A percentile compares a stretch with the other conserved stretches of the same genome.
Evolutionary conservation across 164 flowering plant species (phyloP).

Genomic region (Tetrastigma voinierianum): DNA sequence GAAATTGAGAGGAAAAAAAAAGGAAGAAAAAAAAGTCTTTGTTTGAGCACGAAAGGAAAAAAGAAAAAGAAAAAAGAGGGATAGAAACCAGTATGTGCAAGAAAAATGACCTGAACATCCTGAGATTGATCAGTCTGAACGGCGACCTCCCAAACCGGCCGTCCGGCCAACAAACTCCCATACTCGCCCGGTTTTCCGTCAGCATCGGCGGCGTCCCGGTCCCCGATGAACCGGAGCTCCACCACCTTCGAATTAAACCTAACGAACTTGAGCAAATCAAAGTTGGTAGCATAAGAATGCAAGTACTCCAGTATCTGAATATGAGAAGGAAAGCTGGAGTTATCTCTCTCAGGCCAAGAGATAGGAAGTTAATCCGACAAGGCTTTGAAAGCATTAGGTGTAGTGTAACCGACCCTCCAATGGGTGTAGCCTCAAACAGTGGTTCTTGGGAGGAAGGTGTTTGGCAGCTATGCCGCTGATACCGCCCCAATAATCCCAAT

Average conservation of each 20-base stretch:
- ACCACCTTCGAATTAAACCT: conserved; percentile 81
- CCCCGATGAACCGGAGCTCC: conserved; percentile 53
- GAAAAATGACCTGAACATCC: conserved; percentile 46
- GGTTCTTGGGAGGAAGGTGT: conserved; percentile 65
- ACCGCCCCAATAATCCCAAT: conserved; percentile 89
- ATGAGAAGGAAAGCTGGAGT: conserved; percentile 61
- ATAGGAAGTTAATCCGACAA: conserved; percentile 79
- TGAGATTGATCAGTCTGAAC: conserved; percentile 49
- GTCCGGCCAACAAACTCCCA: conserved; percentile 47
- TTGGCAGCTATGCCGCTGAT: conserved; percentile 91
- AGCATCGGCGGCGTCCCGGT: conserved; percentile 12
- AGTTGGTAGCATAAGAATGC: conserved; percentile 64
- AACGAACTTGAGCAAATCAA: conserved; percentile 60
- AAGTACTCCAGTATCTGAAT: conserved; percentile 72
- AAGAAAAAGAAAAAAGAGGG: conserved; percentile 6
- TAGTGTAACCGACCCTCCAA: too few relatives aligned
- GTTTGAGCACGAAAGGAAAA: background rate
- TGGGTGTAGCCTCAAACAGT: conserved; percentile 72
- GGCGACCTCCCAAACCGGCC: conserved; percentile 82
- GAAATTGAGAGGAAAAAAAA: background rate
- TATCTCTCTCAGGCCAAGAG: conserved; percentile 80
- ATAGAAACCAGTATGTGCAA: too few relatives aligned
- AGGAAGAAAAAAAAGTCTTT: background rate
- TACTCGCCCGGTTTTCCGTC: conserved; percentile 18
- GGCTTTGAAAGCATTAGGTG: too few relatives aligned